Percentiles rank a stretch among this genome's conserved stretches.
Conservation (phyloP, 2,329 filamentous ascomycete genomes). For the Metarhizium brunneum region DNA sequence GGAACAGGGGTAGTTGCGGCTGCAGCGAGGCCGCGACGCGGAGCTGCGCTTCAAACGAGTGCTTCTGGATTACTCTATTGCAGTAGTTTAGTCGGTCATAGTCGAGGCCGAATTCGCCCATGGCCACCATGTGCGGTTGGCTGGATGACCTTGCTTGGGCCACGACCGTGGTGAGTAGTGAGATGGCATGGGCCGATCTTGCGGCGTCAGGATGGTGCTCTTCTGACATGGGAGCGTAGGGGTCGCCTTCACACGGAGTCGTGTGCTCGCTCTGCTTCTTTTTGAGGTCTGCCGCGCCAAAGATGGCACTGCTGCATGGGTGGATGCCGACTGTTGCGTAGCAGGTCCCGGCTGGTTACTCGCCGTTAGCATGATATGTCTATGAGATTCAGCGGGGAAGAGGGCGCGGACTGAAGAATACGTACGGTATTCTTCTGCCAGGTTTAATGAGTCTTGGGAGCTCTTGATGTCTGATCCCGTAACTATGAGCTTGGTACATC, state of each 20-base stretch:
- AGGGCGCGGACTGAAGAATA: constrained; percentile 8
- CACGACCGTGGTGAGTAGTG: constrained; percentile 56
- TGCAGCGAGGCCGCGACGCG: constrained; percentile 60
- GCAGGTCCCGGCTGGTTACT: constrained; percentile 58
- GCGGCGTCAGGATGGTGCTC: constrained; percentile 34
- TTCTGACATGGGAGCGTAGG: constrained; percentile 37
- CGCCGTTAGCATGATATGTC: background rate
- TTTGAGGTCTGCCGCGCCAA: constrained; percentile 48
- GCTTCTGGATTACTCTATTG: constrained; percentile 67
- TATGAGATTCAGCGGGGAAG: constrained; percentile 4
- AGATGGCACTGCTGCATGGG: constrained; percentile 76
- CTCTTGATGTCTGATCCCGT: constrained; percentile 83
- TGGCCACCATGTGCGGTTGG: constrained; percentile 52
- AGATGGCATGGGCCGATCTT: constrained; percentile 41
- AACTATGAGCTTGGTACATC: constrained; percentile 83
- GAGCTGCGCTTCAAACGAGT: constrained; percentile 78
- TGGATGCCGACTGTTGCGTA: constrained; percentile 92
- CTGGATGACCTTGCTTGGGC: constrained; percentile 42
- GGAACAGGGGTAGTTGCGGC: constrained; percentile 76
- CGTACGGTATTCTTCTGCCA: constrained; percentile 68
- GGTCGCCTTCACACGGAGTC: constrained; percentile 44
- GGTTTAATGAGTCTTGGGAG: constrained; percentile 62
- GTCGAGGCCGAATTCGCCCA: constrained; percentile 93
- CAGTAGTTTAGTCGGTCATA: constrained; percentile 87
- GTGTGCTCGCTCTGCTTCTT: constrained; percentile 30